phyloP scores from a whole-genome alignment of 352 stramenopile genomes.

The Globisporangium solare region DNA sequence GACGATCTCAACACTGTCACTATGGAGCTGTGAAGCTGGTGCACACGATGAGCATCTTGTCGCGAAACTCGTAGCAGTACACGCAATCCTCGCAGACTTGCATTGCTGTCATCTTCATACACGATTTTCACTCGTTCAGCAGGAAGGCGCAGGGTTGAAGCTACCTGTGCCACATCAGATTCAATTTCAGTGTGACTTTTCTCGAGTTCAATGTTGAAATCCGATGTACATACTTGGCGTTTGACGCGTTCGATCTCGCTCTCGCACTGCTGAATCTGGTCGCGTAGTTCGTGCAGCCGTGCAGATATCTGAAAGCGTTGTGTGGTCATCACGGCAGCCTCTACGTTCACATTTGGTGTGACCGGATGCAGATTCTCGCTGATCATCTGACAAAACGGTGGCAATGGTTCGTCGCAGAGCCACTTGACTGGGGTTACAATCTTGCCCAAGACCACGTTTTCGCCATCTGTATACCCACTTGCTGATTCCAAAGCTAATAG shows the following conservation, averaged over 20 bases:
- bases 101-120: constrained; percentile 28
- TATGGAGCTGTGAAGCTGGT: constrained; percentile 17
- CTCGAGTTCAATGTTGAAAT: background rate
- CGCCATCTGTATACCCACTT: background rate
- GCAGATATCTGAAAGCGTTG: constrained; percentile 7
- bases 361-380: constrained; percentile 7
- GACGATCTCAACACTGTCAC: constrained; percentile 33
- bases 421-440: constrained; percentile 4
- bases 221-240: constrained; percentile 13
- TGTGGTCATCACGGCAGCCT: background rate
- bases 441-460: background rate
- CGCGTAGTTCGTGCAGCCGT: constrained; percentile 14
- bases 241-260: constrained; percentile 16
- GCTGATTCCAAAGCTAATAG: constrained; percentile 5
- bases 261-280: constrained; percentile 20
- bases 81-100: constrained; percentile 12
- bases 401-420: constrained; percentile 8
- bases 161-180: constrained; percentile 15
- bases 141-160: constrained; percentile 21
- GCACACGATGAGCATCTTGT: constrained; percentile 38
- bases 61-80: constrained; percentile 39
- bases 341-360: background rate
- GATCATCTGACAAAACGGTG: constrained; percentile 18
- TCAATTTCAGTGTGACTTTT: no score
- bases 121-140: constrained; percentile 30